Conservation (phyloP, 1,284 basidiomycete genomes). For the Cryptococcus neoformans region DNA sequence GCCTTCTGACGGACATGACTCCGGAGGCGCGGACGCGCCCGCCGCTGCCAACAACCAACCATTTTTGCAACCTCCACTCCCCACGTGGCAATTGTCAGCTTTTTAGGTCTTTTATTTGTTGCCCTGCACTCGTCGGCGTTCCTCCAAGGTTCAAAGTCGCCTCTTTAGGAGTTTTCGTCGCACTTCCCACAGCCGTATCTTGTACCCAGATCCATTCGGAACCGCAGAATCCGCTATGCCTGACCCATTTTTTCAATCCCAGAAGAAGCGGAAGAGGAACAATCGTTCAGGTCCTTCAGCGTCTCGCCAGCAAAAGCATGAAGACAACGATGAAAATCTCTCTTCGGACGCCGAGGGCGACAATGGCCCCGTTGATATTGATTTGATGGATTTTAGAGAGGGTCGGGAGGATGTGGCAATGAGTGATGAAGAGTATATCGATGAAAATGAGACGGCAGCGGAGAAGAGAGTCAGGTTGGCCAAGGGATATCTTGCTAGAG, state of each 20-base stretch:
- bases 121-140: background rate
- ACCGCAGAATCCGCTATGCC: conserved; percentile 55
- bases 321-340: conserved; percentile 62
- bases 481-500: conserved; percentile 81
- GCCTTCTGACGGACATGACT: too few relatives aligned
- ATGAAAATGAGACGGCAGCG: conserved; percentile 82
- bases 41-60: too few relatives aligned
- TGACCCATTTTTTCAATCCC: conserved; percentile 72
- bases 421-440: conserved; percentile 65
- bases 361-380: conserved; percentile 56
- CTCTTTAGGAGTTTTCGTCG: background rate
- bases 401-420: conserved; percentile 56
- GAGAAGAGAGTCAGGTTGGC: conserved; percentile 90
- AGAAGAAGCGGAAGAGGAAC: conserved; percentile 67
- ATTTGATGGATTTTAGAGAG: conserved; percentile 66
- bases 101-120: background rate
- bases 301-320: conserved; percentile 5
- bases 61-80: too few relatives aligned
- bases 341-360: conserved; percentile 59
- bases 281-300: conserved; percentile 14
- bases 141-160: too few relatives aligned
- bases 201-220: too few relatives aligned
- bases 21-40: too few relatives aligned
- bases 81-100: conserved; percentile 4
- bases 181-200: background rate